Evolutionary conservation across 306 rosid genomes (phyloP).

Genomic region (Quillaja saponaria): DNA sequence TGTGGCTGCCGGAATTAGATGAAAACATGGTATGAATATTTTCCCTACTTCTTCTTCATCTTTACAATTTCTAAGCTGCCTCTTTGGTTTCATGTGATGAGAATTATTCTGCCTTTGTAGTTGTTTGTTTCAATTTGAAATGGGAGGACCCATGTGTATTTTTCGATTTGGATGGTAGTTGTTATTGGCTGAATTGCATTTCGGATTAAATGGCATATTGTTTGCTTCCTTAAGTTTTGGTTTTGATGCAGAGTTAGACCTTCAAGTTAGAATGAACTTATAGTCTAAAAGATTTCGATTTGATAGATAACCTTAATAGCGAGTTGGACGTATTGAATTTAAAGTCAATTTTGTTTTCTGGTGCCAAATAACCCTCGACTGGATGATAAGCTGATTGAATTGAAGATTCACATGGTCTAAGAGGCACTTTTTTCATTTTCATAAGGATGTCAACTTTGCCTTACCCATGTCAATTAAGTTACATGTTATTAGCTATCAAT

Average conservation of each 20-base stretch:
- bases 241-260: not conserved
- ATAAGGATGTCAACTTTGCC: not conserved
- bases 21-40: conserved; percentile 48
- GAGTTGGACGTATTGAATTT: not conserved
- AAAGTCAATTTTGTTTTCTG: not conserved
- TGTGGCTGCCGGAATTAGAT: conserved; percentile 20
- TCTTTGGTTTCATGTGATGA: conserved; percentile 1
- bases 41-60: conserved; percentile 5
- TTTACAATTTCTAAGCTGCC: conserved; percentile 1
- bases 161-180: not conserved
- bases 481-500: no score
- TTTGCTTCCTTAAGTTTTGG: conserved; percentile 5
- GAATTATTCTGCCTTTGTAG: no score
- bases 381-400: not conserved
- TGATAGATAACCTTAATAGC: no score
- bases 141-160: conserved; percentile 6
- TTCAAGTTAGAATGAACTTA: not conserved
- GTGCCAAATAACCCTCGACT: conserved; percentile 12
- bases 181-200: not conserved
- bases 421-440: not conserved
- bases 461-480: not conserved
- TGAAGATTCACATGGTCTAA: not conserved
- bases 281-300: not conserved
- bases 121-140: no score
- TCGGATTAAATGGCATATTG: not conserved